Base-by-base conservation (phyloP, 1,139 yeast species). In the Arxiozyma heterogenica region DNA sequence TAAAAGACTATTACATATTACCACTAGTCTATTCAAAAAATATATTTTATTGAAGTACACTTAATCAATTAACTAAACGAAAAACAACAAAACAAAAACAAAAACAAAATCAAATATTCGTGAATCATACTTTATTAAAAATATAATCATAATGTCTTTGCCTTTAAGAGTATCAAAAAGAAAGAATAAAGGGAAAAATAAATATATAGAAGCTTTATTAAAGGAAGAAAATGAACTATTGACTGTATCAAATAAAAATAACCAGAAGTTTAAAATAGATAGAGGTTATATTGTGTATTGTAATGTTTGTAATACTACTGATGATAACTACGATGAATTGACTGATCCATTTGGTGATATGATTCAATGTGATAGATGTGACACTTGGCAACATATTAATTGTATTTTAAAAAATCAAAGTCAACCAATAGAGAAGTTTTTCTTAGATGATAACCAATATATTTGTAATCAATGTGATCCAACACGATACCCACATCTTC, bases 361-460 rank as follows among this genome's bases (percentile, higher is more conserved):
- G 91, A 81, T 86, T 41, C 87, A 85, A 64, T 89, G 96, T 70
- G 95, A 86, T 54, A 64, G 71, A 23, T 89, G 96, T 67, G 70
- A 77, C 53, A 82, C 89, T 15, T 89, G 96, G 96, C 96, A 89
- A 66, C 96, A 89, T 67, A 80, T 83, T 41, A 73, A 70, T 54
- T 89, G 96, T 69, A 79, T 86, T 79, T 79, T 86, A 49, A 68
- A 75, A 62, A 69, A 76, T 61, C 67, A 69, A 22, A 71, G 69
- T 53, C 71, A 69, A 50, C 43, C 49, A 18, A 64, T 66, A 5
- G 69, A 66, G 39, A 64, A 53, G 9, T 49, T 57, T 42, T 42
- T 59, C 45, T 51, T 51, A 25, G 44, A 76, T 1, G 82, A 84
- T 0, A 75, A 76, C 11, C 66, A 67, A 38, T 82, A 82, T 63